Percentiles rank a stretch among this genome's conserved stretches.
Evolutionary conservation across 2,329 filamentous ascomycete genomes (phyloP).

Genomic region (Ilyonectria robusta): DNA sequence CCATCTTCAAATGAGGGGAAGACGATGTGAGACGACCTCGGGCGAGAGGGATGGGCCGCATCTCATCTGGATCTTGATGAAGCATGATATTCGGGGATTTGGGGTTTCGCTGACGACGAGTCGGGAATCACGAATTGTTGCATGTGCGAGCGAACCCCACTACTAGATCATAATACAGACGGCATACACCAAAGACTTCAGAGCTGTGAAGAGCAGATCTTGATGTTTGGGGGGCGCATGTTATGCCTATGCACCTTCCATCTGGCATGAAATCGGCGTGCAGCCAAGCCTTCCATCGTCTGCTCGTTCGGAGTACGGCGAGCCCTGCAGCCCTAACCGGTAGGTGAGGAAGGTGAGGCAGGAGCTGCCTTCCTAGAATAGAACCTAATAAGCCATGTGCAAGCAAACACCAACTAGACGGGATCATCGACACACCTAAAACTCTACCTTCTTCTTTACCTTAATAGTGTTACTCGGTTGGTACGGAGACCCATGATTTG

Average conservation of each 20-base stretch:
- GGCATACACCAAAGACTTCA: background rate
- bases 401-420: background rate
- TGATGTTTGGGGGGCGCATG: background rate
- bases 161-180: background rate
- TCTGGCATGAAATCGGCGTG: background rate
- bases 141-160: background rate
- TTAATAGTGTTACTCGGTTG: background rate
- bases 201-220: background rate
- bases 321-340: conserved; percentile 6
- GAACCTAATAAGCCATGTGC: conserved; percentile 3
- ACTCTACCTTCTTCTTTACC: conserved; percentile 2
- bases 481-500: background rate
- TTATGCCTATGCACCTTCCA: background rate
- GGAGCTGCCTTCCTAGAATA: conserved; percentile 19
- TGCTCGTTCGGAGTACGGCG: background rate
- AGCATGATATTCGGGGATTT: background rate
- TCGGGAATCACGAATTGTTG: conserved; percentile 9
- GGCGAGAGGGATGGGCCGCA: background rate
- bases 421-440: conserved; percentile 4
- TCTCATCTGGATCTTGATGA: conserved; percentile 9
- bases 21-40: background rate
- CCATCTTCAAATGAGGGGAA: conserved; percentile 5
- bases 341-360: conserved; percentile 1
- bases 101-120: background rate
- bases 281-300: background rate